These are phyloP conservation scores for Geotrichum candidum DNA, from an alignment of 1,139 yeast species.

Conservation along the genomic window DNA sequence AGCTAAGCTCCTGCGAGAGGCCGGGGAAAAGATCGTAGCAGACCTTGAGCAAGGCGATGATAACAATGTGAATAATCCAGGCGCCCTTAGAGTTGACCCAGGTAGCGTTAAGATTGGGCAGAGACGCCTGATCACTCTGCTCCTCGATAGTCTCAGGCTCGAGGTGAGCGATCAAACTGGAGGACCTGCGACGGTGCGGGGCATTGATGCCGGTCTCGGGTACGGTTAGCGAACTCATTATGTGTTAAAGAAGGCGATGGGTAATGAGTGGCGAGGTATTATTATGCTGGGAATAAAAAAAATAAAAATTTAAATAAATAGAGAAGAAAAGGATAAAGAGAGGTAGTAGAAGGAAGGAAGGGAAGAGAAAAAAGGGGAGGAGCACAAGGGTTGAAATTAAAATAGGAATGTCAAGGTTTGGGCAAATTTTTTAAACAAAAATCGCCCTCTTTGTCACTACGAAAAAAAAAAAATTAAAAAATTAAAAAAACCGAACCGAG, in stretches of 20 bases:
- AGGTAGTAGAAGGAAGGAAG: not conserved
- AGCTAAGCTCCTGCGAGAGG: conserved; percentile 74
- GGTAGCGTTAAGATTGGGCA: conserved; percentile 85
- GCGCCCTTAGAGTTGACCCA: conserved; percentile 96
- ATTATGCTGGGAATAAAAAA: not conserved
- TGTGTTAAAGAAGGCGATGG: not conserved
- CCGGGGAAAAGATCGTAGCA: conserved; percentile 74
- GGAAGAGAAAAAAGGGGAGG: not conserved
- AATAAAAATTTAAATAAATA: not conserved
- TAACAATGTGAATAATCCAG: conserved; percentile 86
- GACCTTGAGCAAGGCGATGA: conserved; percentile 65
- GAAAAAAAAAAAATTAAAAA: not conserved
- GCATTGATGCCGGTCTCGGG: conserved; percentile 2
- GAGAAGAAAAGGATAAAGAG: not conserved
- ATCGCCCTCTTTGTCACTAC: too few species aligned
- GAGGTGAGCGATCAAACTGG: conserved; percentile 68
- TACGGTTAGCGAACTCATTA: conserved; percentile 1
- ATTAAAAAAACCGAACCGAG: not conserved
- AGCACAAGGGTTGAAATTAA: not conserved
- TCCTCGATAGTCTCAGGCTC: conserved; percentile 91
- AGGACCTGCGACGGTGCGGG: conserved; percentile 45
- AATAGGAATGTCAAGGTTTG: not conserved
- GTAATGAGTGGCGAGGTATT: not conserved
- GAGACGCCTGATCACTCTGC: conserved; percentile 82
- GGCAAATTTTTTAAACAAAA: not conserved